Percentiles rank a stretch among this genome's conserved stretches.
Conservation (phyloP, 2,329 filamentous ascomycete species). For the Diaporthe longicolla region DNA sequence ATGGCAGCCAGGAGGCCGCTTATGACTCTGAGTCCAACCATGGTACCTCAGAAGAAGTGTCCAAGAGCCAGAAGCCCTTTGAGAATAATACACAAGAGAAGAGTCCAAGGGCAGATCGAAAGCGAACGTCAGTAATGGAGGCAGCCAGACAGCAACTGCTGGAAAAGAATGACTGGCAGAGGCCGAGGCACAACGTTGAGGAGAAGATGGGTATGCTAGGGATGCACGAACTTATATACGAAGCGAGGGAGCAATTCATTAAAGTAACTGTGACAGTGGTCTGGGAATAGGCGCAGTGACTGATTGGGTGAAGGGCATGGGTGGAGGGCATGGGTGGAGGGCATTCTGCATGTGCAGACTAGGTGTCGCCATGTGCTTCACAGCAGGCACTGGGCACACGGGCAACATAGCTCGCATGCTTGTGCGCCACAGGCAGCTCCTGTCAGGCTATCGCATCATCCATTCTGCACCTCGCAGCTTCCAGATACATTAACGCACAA, state of each 20-base stretch:
- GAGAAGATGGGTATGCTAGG: background rate
- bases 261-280: background rate
- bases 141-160: constrained; percentile 9
- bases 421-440: constrained; percentile 3
- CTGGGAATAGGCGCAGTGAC: background rate
- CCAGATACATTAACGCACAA: background rate
- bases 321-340: background rate
- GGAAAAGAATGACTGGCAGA: constrained; percentile 25
- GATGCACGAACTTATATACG: constrained; percentile 17
- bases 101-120: background rate
- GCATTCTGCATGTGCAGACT: background rate
- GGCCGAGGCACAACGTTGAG: background rate
- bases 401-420: background rate
- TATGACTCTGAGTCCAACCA: constrained; percentile 13
- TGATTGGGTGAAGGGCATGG: too few relatives aligned
- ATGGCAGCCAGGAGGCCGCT: constrained; percentile 29
- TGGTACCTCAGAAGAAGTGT: background rate
- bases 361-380: background rate
- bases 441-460: constrained; percentile 7
- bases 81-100: background rate
- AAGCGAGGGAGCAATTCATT: background rate
- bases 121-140: constrained; percentile 1
- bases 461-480: constrained; percentile 13
- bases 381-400: background rate
- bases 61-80: background rate